A percentile compares a stretch with the other conserved stretches of the same genome.
Evolutionary conservation across 176 grass and related monocot genomes (phyloP).

Genomic region (Pontederia crassipes): DNA sequence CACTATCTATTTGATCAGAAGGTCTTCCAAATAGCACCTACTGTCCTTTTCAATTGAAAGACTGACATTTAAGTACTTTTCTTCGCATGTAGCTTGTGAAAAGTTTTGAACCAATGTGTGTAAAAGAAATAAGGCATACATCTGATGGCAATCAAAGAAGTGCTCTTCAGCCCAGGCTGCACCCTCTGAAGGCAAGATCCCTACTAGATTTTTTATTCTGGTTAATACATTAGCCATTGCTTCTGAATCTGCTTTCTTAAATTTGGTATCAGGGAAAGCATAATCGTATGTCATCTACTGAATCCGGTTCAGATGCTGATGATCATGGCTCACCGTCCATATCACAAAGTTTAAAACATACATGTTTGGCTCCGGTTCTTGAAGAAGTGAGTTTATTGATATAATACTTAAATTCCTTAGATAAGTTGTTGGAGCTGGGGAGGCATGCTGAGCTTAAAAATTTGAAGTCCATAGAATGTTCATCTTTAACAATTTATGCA

Average conservation of each 20-base stretch:
- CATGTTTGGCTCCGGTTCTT: conserved; percentile 57
- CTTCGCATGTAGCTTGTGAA: conserved; percentile 47
- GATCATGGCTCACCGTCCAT: conserved; percentile 24
- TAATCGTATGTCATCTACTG: conserved; percentile 67
- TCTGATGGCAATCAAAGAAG: conserved; percentile 69
- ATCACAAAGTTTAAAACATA: conserved; percentile 46
- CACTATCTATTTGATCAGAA: background rate
- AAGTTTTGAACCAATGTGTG: conserved; percentile 43
- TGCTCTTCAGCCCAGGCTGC: conserved; percentile 40
- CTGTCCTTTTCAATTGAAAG: background rate
- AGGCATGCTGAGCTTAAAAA: background rate
- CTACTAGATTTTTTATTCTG: conserved; percentile 9
- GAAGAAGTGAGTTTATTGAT: conserved; percentile 61
- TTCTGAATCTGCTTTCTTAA: conserved; percentile 18
- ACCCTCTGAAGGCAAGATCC: conserved; percentile 56
- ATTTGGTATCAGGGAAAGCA: conserved; percentile 54
- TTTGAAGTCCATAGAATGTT: too few species aligned
- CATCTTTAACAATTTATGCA: too few species aligned
- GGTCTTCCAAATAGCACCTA: background rate
- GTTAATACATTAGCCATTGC: conserved; percentile 22
- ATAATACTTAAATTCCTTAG: background rate
- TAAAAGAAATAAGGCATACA: conserved; percentile 37
- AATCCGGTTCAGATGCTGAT: conserved; percentile 87
- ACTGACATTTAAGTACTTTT: background rate
- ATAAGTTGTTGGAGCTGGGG: background rate